Evolutionary conservation across 2,329 filamentous ascomycete genomes (phyloP), one percentile per base, ranked within the genome.

Genomic region (Mariannaea sp.): DNA sequence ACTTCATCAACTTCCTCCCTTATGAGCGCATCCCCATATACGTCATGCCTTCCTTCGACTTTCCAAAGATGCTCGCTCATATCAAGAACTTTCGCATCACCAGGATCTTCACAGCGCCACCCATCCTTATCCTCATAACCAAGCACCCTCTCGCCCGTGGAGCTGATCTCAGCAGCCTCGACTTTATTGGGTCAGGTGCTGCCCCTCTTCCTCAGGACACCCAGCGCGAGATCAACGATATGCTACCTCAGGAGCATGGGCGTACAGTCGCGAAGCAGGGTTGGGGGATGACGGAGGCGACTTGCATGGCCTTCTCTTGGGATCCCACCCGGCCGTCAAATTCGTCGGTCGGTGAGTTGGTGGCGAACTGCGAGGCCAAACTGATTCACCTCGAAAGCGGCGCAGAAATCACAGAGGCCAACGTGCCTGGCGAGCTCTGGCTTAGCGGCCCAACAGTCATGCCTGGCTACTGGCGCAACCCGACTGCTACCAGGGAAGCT

Each of bases 241-340:
- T 69, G 56, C 85, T 84, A 77, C 70, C 70, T 2, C 48, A 58
- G 20, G 12, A 36, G 6, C 14, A 41, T 5, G 64, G 66, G 3
- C 62, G 68, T 1, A 49, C 79, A 7, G 47, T 59, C 2, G 58
- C 80, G 10, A 74, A 75, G 66, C 90, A 93, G 70, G 90, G 89
- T 4, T 95, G 89, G 88, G 91, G 91, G 5, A 93, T 95, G 90
- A 94, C 90, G 1, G 90, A 94, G 68, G 74, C 81, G 3, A 94
- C 90, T 0, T 93, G 90, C 69, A 84, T 87, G 0, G 77, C 82
- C 14, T 78, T 89, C 10, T 79, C 78, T 6, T 92, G 85, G 80
- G 78, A 88, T 57, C 79, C 90, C 16, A 93, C 92, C 66, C 57
- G 58, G 36, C 45, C 58, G 7, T 55, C 58, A 13, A 67, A 61